These are phyloP conservation scores for Hypoxylon sp. DNA, from an alignment of 2,329 filamentous ascomycete species.

Conservation along the genomic window DNA sequence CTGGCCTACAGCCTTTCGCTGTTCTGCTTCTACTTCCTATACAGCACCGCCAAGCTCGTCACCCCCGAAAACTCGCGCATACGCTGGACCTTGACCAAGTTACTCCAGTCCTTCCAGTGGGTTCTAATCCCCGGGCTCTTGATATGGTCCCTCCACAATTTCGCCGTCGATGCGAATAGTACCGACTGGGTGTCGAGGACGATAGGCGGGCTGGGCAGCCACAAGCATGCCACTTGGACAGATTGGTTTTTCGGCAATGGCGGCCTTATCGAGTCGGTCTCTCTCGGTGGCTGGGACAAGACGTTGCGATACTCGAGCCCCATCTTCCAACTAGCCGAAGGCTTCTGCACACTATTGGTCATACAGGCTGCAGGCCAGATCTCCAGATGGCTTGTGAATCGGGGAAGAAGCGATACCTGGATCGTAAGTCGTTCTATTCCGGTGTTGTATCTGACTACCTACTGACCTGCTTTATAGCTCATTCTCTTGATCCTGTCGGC, in stretches of 20 bases:
- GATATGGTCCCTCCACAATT: constrained; percentile 96
- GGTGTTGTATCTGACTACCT: constrained; percentile 5
- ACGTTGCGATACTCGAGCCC: constrained; percentile 90
- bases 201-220: constrained; percentile 73
- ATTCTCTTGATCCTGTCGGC: constrained; percentile 87
- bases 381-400: constrained; percentile 93
- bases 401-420: constrained; percentile 94
- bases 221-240: constrained; percentile 72
- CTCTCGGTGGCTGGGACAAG: constrained; percentile 90
- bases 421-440: constrained; percentile 72
- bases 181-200: constrained; percentile 86
- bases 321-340: constrained; percentile 92
- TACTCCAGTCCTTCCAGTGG: constrained; percentile 84
- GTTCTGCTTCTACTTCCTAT: constrained; percentile 89
- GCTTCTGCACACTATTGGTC: constrained; percentile 94
- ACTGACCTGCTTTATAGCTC: constrained; percentile 72
- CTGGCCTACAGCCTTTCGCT: constrained; percentile 92
- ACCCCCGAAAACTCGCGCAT: constrained; percentile 84
- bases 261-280: constrained; percentile 81
- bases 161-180: constrained; percentile 86
- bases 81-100: constrained; percentile 75
- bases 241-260: constrained; percentile 92
- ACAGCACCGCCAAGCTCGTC: constrained; percentile 81
- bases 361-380: constrained; percentile 96
- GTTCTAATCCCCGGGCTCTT: constrained; percentile 85